Conservation (phyloP, 345 rosid genomes). For the Kernera saxatilis region DNA sequence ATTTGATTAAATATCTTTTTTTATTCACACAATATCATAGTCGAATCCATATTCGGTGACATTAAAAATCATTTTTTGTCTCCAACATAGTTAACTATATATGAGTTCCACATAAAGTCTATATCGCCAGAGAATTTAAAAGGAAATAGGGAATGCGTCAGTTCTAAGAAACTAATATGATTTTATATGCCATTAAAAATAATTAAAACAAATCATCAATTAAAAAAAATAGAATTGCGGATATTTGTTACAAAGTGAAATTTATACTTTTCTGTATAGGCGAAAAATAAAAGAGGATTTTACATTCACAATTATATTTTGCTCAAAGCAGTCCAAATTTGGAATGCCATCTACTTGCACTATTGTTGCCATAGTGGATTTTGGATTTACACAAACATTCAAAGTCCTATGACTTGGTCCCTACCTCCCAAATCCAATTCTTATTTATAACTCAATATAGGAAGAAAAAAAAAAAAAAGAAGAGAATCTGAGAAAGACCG, state of each 20-base stretch:
- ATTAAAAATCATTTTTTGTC: neutral
- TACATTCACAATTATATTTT: neutral
- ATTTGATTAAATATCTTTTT: neutral
- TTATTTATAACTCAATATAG: neutral
- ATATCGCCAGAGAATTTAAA: neutral
- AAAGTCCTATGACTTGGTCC: constrained; percentile 9
- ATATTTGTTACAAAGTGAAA: neutral
- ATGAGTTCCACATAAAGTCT: neutral
- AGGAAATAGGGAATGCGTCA: neutral
- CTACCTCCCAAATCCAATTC: neutral
- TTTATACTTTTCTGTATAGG: neutral
- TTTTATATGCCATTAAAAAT: neutral
- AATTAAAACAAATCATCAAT: neutral
- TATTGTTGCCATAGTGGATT: neutral
- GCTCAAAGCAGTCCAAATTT: neutral
- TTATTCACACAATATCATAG: neutral
- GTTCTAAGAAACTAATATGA: neutral
- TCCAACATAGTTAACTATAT: neutral
- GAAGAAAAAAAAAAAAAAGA: neutral
- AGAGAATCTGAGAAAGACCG: neutral
- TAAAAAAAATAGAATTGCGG: neutral
- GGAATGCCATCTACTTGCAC: constrained; percentile 17
- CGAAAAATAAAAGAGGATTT: neutral
- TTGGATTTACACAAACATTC: constrained; percentile 16
- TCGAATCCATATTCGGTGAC: neutral